Evolutionary conservation across 208 protist species (phyloP).

Genomic region (Strigomonas galati): DNA sequence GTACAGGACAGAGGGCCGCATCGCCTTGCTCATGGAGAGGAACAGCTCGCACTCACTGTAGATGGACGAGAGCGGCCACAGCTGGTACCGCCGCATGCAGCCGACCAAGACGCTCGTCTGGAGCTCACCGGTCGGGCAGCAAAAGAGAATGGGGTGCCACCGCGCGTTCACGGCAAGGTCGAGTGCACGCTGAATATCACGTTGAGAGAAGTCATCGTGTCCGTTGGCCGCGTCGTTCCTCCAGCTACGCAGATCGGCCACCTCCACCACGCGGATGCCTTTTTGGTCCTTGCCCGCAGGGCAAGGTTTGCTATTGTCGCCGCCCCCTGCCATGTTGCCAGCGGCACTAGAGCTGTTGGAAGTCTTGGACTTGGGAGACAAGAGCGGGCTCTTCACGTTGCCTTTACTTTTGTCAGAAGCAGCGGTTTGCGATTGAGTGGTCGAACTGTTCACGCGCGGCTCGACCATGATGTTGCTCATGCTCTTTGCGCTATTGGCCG

Average conservation of each 20-base stretch:
- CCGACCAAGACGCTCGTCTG: slow-evolving; percentile 84
- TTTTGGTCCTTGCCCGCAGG: slow-evolving; percentile 15
- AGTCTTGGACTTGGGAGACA: too few species aligned
- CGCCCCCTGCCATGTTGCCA: too few species aligned
- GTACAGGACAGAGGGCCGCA: slow-evolving; percentile 50
- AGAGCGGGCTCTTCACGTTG: too few species aligned
- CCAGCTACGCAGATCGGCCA: slow-evolving; percentile 65
- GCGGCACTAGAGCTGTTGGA: too few species aligned
- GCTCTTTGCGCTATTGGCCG: too few species aligned
- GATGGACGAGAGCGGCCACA: slow-evolving; percentile 75
- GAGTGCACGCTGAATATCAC: slow-evolving; percentile 63
- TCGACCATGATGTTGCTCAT: too few species aligned
- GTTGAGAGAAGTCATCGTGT: slow-evolving; percentile 70
- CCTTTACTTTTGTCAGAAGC: too few species aligned
- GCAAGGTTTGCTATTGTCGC: not conserved
- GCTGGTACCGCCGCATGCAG: slow-evolving; percentile 84
- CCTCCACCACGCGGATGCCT: slow-evolving; percentile 47
- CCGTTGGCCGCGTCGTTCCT: slow-evolving; percentile 41
- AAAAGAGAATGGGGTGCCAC: slow-evolving; percentile 88
- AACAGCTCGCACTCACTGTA: slow-evolving; percentile 84
- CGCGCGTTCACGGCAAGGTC: slow-evolving; percentile 76
- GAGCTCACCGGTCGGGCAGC: slow-evolving; percentile 81
- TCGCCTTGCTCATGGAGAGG: slow-evolving; percentile 30
- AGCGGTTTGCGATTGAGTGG: too few species aligned
- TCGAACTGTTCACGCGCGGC: too few species aligned